Evolutionary conservation across 1,139 yeast genomes (phyloP).

Genomic region (Martiniozyma asiatica): DNA sequence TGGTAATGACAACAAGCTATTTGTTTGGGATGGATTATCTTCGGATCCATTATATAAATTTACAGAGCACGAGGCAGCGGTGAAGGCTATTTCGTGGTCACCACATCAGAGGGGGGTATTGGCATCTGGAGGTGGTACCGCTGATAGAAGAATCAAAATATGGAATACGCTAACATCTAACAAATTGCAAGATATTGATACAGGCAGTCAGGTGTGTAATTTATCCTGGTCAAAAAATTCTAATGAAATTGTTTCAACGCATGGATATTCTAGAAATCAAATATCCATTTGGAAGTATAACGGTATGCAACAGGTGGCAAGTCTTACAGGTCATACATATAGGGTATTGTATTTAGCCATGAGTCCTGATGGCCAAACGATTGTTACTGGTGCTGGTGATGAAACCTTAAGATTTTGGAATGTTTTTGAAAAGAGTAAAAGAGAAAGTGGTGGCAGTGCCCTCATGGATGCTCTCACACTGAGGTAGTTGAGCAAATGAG

Average conservation of each 20-base stretch:
- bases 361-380: conserved; percentile 95
- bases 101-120: conserved; percentile 91
- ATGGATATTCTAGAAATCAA: conserved; percentile 87
- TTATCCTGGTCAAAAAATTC: conserved; percentile 88
- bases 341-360: conserved; percentile 81
- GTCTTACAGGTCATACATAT: conserved; percentile 87
- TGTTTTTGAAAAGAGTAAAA: conserved; percentile 65
- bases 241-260: conserved; percentile 87
- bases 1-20: conserved; percentile 80
- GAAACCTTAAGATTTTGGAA: conserved; percentile 93
- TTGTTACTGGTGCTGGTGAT: conserved; percentile 99
- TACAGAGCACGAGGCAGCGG: conserved; percentile 85
- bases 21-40: conserved; percentile 78
- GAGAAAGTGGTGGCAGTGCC: too few species aligned
- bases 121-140: conserved; percentile 97
- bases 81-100: conserved; percentile 94
- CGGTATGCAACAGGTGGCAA: conserved; percentile 78
- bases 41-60: conserved; percentile 57
- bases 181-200: conserved; percentile 66
- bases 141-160: conserved; percentile 78
- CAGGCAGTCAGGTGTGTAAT: conserved; percentile 95
- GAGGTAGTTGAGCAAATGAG: too few species aligned
- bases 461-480: conserved; percentile 72
- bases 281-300: conserved; percentile 83
- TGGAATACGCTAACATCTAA: conserved; percentile 86